Percentiles rank a stretch among this genome's conserved stretches.
phyloP scores from a whole-genome alignment of 2,329 filamentous ascomycete species.

The Lachnellula suecica region DNA sequence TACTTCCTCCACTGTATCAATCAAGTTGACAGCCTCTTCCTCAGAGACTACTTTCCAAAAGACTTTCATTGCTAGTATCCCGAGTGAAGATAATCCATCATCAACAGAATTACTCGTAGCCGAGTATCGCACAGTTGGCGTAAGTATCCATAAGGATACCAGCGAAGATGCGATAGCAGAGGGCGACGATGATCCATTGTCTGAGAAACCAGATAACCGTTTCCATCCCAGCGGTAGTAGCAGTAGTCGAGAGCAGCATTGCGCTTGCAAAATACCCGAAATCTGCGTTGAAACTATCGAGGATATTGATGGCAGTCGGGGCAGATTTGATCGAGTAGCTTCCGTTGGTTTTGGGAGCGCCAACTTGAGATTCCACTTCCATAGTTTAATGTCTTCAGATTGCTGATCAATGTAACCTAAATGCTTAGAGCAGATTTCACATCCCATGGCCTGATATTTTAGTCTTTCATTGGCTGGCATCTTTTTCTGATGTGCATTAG shows the following conservation, averaged over 20 bases:
- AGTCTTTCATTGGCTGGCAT: not conserved
- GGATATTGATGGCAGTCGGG: constrained; percentile 10
- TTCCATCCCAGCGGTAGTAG: constrained; percentile 13
- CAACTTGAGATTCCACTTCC: constrained; percentile 26
- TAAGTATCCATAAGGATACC: constrained; percentile 14
- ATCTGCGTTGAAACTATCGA: constrained; percentile 21
- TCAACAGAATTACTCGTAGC: not conserved
- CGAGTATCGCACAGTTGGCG: constrained; percentile 8
- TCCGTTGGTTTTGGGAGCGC: constrained; percentile 1
- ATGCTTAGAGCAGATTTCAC: constrained; percentile 19
- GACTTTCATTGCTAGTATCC: constrained; percentile 27
- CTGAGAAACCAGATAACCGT: not conserved
- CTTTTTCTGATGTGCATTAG: constrained; percentile 16
- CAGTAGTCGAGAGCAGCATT: constrained; percentile 18
- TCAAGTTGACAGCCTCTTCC: constrained; percentile 13
- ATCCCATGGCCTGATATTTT: constrained; percentile 12
- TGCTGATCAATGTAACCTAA: constrained; percentile 27
- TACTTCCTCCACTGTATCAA: constrained; percentile 51
- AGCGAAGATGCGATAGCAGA: not conserved
- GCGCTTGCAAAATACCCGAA: constrained; percentile 13
- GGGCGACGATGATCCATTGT: not conserved
- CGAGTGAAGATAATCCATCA: not conserved
- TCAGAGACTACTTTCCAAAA: constrained; percentile 23
- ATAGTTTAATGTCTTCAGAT: constrained; percentile 24
- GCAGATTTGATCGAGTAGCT: not conserved